Evolutionary conservation across 495 filamentous ascomycete species (phyloP).

Genomic region (Xylaria intraflava): DNA sequence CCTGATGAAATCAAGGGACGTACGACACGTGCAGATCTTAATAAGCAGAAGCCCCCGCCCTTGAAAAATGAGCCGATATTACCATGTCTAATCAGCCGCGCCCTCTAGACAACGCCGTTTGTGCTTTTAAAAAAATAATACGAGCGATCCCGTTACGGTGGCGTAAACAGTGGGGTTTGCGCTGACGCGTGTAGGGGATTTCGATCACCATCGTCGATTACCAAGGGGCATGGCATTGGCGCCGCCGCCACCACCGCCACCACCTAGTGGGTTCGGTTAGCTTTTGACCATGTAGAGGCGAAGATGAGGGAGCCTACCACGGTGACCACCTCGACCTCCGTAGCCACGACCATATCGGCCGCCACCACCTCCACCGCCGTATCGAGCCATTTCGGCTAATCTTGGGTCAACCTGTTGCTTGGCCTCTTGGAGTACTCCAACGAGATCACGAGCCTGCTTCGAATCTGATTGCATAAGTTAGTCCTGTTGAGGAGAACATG

Average conservation of each 20-base stretch:
- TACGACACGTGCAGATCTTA: slow-evolving; percentile 12
- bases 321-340: slow-evolving; percentile 58
- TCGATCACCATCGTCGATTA: slow-evolving; percentile 42
- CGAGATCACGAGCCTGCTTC: slow-evolving; percentile 94
- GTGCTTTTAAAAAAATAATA: slow-evolving; percentile 24
- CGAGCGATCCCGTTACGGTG: slow-evolving; percentile 3
- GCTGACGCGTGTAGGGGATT: neutral
- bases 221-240: slow-evolving; percentile 41
- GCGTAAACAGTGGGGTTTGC: neutral
- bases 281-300: neutral
- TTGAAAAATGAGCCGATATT: slow-evolving; percentile 13
- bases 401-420: slow-evolving; percentile 98
- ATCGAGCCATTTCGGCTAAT: slow-evolving; percentile 92
- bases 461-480: slow-evolving; percentile 57
- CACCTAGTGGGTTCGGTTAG: slow-evolving; percentile 19
- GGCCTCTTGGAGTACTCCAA: slow-evolving; percentile 85
- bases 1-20: slow-evolving; percentile 13
- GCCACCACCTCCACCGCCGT: slow-evolving; percentile 78
- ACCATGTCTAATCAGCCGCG: slow-evolving; percentile 26
- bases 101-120: slow-evolving; percentile 30
- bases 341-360: slow-evolving; percentile 54
- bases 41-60: slow-evolving; percentile 15
- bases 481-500: neutral
- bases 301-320: slow-evolving; percentile 36
- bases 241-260: slow-evolving; percentile 25